Base-by-base conservation (phyloP, 768 basidiomycete genomes). In the Boletus sp. region DNA sequence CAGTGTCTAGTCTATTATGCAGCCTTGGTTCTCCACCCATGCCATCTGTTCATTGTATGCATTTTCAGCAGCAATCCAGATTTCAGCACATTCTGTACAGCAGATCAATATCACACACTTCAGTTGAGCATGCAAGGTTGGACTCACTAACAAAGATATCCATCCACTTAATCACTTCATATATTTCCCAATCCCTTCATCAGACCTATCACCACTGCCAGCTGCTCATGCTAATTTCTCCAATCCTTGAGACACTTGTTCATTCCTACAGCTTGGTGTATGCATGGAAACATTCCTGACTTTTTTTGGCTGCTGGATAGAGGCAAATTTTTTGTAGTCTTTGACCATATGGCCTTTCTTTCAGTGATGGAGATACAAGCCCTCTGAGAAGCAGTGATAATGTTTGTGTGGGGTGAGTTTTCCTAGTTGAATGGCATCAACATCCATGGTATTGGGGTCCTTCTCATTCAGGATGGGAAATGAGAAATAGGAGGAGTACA, bases 41-140 rank as follows among this genome's bases (percentile, higher is more conserved):
- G 97, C 90, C 28, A 98, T 94, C 20, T 95, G 88, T 73, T 98
- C 96, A 64, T 98, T 98, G 71, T 99, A 99, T 5, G 94, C 94
- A 54, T 92, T 94, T 75, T 98, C 97, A 2, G 95, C 95, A 0
- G 94, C 86, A 32, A 96, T 88, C 96, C 95, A 98, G 50, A 98
- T 96, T 72, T 98, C 94, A 15, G 92, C 94, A 4, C 97, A 95
- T 79, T 96, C 95, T 94, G 65, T 35, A 30, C 15, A 36, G 56
- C 44, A 15, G n/a, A 37, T 56, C 46, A 62, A 41, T 40, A 37
- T 35, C 24, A 52, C 33, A 24, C 17, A 29, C 30, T 20, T 29
- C 29, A 2, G 41, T 12, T 33, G 50, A 35, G 32, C 17, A 30
- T 10, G 24, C 8, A 20, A 6, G 37, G 11, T 20, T 14, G 2